Conservation (phyloP, 495 filamentous ascomycete genomes). For the Hypoxylon intermedium region DNA sequence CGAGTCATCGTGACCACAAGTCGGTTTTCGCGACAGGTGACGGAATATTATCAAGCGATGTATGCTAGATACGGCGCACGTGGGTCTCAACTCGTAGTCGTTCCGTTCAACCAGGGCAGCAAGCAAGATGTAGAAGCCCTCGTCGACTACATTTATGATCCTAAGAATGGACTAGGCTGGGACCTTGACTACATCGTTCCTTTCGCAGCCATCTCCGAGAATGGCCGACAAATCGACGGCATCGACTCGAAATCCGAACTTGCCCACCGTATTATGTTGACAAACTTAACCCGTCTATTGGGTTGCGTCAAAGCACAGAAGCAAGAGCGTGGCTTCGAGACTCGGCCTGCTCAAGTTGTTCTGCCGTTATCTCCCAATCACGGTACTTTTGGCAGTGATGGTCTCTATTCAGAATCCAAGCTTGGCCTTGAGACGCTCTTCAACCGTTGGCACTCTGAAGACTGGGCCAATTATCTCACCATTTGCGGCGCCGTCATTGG, state of each 20-base stretch:
- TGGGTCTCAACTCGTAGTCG: constrained; percentile 95
- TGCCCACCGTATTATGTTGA: constrained; percentile 98
- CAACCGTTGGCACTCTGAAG: constrained; percentile 98
- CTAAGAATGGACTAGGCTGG: constrained; percentile 97
- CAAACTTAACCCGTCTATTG: constrained; percentile 90
- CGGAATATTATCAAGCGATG: constrained; percentile 99
- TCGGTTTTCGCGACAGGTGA: constrained; percentile 94
- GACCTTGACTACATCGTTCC: constrained; percentile 96
- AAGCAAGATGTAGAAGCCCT: constrained; percentile 96
- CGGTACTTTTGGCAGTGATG: constrained; percentile 97
- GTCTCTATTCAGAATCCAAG: constrained; percentile 98
- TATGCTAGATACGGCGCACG: constrained; percentile 91
- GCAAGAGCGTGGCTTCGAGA: constrained; percentile 83
- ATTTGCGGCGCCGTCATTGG: constrained; percentile 99
- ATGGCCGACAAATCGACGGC: constrained; percentile 95
- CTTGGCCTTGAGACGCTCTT: constrained; percentile 96
- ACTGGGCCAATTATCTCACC: constrained; percentile 96
- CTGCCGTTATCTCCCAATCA: constrained; percentile 97
- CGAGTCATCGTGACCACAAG: constrained; percentile 96
- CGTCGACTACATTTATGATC: constrained; percentile 92
- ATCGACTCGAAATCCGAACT: constrained; percentile 98
- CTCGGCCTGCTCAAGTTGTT: constrained; percentile 94
- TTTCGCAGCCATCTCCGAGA: constrained; percentile 96
- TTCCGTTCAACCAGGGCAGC: constrained; percentile 98
- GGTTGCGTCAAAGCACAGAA: constrained; percentile 92